Evolutionary conservation across 116 monocot species (phyloP), one percentile per base, ranked within the genome.

Genomic region (Dioscorea cayenensis): DNA sequence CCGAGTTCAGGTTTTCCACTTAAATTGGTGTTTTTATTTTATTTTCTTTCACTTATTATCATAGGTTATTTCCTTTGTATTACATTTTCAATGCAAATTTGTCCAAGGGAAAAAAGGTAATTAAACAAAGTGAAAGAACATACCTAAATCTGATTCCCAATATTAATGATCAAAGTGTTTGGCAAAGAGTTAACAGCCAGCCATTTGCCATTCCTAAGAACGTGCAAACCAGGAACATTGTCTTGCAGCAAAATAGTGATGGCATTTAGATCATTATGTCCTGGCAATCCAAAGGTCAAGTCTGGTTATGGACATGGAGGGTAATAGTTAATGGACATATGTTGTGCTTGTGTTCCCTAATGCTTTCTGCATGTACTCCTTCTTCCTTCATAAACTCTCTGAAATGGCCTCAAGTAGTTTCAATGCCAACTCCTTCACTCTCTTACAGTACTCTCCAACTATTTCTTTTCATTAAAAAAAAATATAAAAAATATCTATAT

Each of bases 271-370:
- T 89, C 89, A 14, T 82, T 89, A 68, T 89, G 85, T 22, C 67
- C 78, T 0, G 85, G 89, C 37, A 89, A 28, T 0, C 89, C 89
- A 29, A 73, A 89, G 3, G 83, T 83, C 7, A 85, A 73, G 66
- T 89, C 81, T 0, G 85, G 89, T 38, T 83, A 76, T 20, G 89
- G 85, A 59, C 89, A 90, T 28, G 75, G 83, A 0, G 86, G 89
- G 69, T 90, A 90, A 69, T 83, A 90, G 69, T 90, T 86, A 11
- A 90, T 72, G 21, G 89, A 83, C 89, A 90, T 86, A 72, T 86
- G 84, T 49, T 86, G 90, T 1, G 81, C 84, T 0, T 90, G 86
- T 61, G n/a, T 77, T 64, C 0, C 90, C 86, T 23, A 90, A 55
- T 22, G 81, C 76, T 28, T 82, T 79, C 65, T 60, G 73, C 20